These are phyloP conservation scores for Rhodotorula sp. DNA, from an alignment of 1,284 basidiomycete genomes.

Conservation along the genomic window DNA sequence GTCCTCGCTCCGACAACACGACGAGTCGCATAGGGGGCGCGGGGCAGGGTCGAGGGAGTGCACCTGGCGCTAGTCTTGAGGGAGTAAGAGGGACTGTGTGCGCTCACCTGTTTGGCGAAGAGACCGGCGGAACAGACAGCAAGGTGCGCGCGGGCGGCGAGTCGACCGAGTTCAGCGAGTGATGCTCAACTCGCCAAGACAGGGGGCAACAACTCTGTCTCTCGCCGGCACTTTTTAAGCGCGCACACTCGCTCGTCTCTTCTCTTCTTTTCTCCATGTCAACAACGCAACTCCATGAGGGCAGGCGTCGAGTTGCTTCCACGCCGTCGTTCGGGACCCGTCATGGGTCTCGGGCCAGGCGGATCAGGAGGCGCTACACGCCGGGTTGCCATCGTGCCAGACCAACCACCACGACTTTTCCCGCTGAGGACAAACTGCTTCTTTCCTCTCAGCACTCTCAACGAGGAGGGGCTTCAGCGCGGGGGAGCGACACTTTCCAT, in stretches of 20 bases:
- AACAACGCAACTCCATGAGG: slow-evolving; percentile 7
- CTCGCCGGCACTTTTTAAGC: not conserved
- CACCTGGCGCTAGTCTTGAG: not conserved
- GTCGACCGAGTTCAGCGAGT: not conserved
- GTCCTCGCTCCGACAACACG: too few species aligned
- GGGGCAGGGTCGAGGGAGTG: not conserved
- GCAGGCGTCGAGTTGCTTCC: slow-evolving; percentile 17
- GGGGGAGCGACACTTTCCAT: slow-evolving; percentile 11
- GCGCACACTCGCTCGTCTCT: too few species aligned
- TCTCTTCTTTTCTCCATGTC: not conserved
- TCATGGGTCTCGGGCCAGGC: not conserved
- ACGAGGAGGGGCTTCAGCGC: slow-evolving; percentile 20
- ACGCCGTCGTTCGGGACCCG: not conserved
- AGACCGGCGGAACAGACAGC: slow-evolving; percentile 2
- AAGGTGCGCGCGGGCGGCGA: not conserved
- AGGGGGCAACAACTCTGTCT: not conserved
- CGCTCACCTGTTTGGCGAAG: slow-evolving; percentile 13
- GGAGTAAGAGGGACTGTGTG: not conserved
- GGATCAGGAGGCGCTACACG: slow-evolving; percentile 13
- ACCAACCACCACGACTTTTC: slow-evolving; percentile 1
- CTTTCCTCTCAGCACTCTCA: slow-evolving; percentile 1
- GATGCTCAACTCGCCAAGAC: not conserved
- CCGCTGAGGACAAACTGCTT: slow-evolving; percentile 18
- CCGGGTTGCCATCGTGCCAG: slow-evolving; percentile 13
- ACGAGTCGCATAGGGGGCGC: too few species aligned